Percentiles rank a stretch among this genome's conserved stretches.
Conservation (phyloP, 768 basidiomycete species). For the Hemileccinum rubropunctum region DNA sequence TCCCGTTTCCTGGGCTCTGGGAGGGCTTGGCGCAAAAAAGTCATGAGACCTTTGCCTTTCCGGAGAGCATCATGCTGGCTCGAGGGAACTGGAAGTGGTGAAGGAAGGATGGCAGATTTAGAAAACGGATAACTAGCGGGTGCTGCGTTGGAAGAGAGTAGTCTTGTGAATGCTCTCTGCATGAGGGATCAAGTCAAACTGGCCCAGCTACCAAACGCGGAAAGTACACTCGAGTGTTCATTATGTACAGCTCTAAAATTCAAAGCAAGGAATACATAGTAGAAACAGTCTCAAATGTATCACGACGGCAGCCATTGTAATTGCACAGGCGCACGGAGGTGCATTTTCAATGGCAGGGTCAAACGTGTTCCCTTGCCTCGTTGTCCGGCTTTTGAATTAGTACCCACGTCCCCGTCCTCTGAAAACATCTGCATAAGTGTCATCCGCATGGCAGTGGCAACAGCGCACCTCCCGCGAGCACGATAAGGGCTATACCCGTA, state of each 20-base stretch:
- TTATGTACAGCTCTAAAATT: constrained; percentile 32
- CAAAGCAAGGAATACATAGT: constrained; percentile 28
- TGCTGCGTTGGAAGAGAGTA: constrained; percentile 20
- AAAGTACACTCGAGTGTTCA: constrained; percentile 4
- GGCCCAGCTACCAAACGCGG: constrained; percentile 17
- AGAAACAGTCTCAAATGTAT: constrained; percentile 16
- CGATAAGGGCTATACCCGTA: constrained; percentile 53
- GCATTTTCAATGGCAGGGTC: constrained; percentile 2
- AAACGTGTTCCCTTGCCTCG: constrained; percentile 17
- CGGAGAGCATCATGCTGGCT: constrained; percentile 45
- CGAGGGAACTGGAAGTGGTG: constrained; percentile 38
- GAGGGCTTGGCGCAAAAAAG: constrained; percentile 62
- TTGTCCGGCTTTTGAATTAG: constrained; percentile 25
- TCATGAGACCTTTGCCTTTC: constrained; percentile 77
- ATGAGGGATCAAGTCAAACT: constrained; percentile 3
- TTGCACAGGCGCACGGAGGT: constrained; percentile 9
- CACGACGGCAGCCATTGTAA: constrained; percentile 8
- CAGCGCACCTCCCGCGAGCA: constrained; percentile 70
- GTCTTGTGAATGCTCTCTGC: constrained; percentile 15
- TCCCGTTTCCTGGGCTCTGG: constrained; percentile 66
- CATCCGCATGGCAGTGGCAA: constrained; percentile 7
- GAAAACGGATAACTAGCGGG: constrained; percentile 64
- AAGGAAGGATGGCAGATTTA: constrained; percentile 55
- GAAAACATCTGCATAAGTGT: constrained; percentile 10
- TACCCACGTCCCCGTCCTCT: constrained; percentile 78